Base-by-base conservation (phyloP, 2,329 filamentous ascomycete species). In the Myriosclerotinia scirpicola region DNA sequence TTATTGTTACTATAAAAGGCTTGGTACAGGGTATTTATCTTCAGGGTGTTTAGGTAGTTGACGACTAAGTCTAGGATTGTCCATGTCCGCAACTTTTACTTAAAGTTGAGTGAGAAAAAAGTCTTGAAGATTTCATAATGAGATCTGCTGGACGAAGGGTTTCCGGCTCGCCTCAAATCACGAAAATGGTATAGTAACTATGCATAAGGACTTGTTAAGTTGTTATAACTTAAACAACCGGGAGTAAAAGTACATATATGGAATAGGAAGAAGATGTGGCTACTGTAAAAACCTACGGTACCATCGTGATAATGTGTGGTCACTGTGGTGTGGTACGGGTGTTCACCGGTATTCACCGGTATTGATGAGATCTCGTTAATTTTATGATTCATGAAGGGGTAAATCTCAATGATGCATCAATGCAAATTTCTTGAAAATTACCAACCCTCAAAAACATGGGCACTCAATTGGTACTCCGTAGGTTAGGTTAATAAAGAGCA, bases 351-450 rank as follows among this genome's bases (percentile, higher is more conserved):
- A 26, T 26, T 26, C 26, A 26, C 26, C 26, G 26, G 26, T 26
- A 26, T 26, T 8, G 55, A 34, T 46, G 40, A n/a, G 22, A 46
- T 58, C 55, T 58, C 55, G 55, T 30, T 46, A 58, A 46, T 2
- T n/a, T 34, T 26, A 26, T 34, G 40, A 58, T 58, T 46, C 55
- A 46, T 58, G 55, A 58, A 58, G 40, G 55, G 55, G 40, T 14
- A 58, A 58, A 58, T 46, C 26, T 15, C 26, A 26, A 26, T 34
- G 22, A 26, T 34, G 22, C 30, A 59, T 44, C 22, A 8, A 54
- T 54, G 17, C 44, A 17, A 40, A 55, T 34, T 46, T 14, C 15
- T 15, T 46, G 55, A 59, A 46, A 59, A 22, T 42, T 59, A 36
- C 12, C 26, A 46, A 46, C n/a, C 17, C 40, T 44, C 2, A 34